Evolutionary conservation across 164 flowering plant genomes (phyloP).

Genomic region (Litsea cubeba): DNA sequence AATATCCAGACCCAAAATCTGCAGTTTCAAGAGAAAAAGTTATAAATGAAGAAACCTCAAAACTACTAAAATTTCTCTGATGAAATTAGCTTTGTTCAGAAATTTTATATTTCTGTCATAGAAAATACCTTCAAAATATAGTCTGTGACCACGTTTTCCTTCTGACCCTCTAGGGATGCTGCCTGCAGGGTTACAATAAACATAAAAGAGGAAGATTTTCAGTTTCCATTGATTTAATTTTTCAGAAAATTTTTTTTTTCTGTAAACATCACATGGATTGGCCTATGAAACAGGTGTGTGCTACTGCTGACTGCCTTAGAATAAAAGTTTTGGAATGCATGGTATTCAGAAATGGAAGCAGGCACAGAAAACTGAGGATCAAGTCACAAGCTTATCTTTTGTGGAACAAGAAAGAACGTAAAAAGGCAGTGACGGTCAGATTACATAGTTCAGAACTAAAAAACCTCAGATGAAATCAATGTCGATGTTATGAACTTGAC

Average conservation of each 20-base stretch:
- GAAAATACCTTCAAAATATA: conserved; percentile 55
- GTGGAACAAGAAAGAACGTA: no score
- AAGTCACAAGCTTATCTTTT: no score
- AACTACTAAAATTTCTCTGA: neutral
- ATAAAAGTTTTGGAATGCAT: neutral
- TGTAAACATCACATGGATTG: neutral
- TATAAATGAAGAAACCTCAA: neutral
- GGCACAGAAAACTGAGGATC: neutral
- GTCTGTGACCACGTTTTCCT: conserved; percentile 59
- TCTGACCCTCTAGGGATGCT: conserved; percentile 59
- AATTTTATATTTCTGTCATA: neutral
- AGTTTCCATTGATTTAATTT: neutral
- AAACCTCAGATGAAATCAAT: no score
- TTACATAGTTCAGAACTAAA: no score
- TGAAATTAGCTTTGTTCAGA: no score
- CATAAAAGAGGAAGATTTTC: neutral
- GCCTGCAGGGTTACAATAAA: conserved; percentile 38
- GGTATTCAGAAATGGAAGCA: neutral
- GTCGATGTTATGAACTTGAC: no score
- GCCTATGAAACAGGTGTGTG: neutral
- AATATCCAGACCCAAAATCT: conserved; percentile 30
- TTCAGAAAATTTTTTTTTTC: neutral
- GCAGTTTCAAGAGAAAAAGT: neutral
- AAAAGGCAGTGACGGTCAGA: no score
- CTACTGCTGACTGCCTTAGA: neutral